A percentile compares a stretch with the other conserved stretches of the same genome.
phyloP scores from a whole-genome alignment of 2,329 filamentous ascomycete genomes.

The Ophiostoma angusticollis region DNA sequence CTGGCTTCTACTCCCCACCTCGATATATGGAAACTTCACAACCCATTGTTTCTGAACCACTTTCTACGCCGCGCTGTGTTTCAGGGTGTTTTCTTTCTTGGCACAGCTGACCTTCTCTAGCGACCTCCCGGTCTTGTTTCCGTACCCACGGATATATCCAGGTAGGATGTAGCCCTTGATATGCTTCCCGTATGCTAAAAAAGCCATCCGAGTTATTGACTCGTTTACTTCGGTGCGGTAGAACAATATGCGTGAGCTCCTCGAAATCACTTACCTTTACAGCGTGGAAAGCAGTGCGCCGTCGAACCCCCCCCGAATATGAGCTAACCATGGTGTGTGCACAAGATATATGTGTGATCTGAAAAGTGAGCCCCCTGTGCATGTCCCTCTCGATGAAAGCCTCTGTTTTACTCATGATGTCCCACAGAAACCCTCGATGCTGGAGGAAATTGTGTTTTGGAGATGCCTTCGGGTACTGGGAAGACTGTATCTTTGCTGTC shows the following conservation, averaged over 20 bases:
- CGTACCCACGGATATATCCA: conserved; percentile 43
- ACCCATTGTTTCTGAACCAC: background rate
- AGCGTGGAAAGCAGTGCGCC: too few species aligned
- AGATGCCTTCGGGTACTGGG: conserved; percentile 97
- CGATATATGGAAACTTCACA: too few species aligned
- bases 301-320: too few species aligned
- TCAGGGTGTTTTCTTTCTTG: background rate
- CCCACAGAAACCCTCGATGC: conserved; percentile 65
- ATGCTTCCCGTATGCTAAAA: background rate
- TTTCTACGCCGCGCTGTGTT: background rate
- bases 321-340: background rate
- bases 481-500: conserved; percentile 94
- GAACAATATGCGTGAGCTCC: conserved; percentile 39
- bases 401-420: conserved; percentile 5
- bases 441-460: conserved; percentile 87
- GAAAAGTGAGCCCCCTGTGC: conserved; percentile 29
- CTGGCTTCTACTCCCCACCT: too few species aligned
- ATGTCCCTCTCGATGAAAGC: background rate
- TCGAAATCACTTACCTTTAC: too few species aligned
- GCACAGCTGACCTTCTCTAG: conserved; percentile 20
- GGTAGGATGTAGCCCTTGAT: conserved; percentile 6
- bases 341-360: conserved; percentile 46
- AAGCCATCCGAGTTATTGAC: background rate
- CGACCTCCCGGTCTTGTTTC: conserved; percentile 44
- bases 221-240: conserved; percentile 13